phyloP scores from a whole-genome alignment of 2,329 filamentous ascomycete species.

The Talaromyces piceae region DNA sequence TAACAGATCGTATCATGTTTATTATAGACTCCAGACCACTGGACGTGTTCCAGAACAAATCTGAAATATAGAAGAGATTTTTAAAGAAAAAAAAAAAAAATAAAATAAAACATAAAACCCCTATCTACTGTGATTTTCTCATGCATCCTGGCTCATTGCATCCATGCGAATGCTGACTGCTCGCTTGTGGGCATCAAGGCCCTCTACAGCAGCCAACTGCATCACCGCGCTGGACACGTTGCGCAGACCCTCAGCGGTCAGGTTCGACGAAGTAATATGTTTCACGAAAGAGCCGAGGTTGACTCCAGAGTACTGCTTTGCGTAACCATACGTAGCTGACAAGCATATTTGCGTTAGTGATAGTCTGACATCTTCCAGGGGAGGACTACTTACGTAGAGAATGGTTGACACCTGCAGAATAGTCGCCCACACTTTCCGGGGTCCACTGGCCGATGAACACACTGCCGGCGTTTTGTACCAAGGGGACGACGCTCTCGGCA shows the following conservation, averaged over 20 bases:
- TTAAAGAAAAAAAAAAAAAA: not conserved
- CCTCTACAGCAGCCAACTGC: slow-evolving; percentile 89
- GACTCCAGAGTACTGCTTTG: slow-evolving; percentile 96
- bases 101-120: not conserved
- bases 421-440: slow-evolving; percentile 94
- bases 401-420: slow-evolving; percentile 96
- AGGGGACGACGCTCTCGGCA: slow-evolving; percentile 63
- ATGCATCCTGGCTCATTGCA: slow-evolving; percentile 23
- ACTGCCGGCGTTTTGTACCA: slow-evolving; percentile 88
- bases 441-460: slow-evolving; percentile 97
- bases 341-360: not conserved
- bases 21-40: not conserved
- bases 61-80: no score
- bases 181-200: slow-evolving; percentile 83
- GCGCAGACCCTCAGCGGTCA: slow-evolving; percentile 74
- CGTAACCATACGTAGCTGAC: slow-evolving; percentile 89
- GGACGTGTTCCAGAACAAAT: no score
- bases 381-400: slow-evolving; percentile 70
- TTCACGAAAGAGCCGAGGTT: slow-evolving; percentile 95
- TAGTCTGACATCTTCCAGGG: not conserved
- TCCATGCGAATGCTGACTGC: slow-evolving; percentile 60
- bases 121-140: not conserved
- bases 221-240: slow-evolving; percentile 88
- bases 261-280: slow-evolving; percentile 90
- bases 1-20: not conserved